Evolutionary conservation across 441 rosid species (phyloP).

Genomic region (Croton setiger): DNA sequence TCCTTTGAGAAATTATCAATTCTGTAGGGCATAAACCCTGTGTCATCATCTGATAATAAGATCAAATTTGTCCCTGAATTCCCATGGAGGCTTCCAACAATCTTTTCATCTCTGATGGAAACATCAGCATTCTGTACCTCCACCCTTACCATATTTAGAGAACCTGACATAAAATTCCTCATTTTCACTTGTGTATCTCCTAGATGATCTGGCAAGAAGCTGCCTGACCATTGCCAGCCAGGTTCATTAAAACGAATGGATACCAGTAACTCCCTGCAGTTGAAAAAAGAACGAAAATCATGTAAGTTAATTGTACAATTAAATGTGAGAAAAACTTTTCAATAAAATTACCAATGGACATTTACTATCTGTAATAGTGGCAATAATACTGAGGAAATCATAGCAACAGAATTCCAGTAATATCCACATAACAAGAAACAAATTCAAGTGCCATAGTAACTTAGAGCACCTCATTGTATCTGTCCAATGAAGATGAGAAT

Average conservation of each 20-base stretch:
- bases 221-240: conserved; percentile 99
- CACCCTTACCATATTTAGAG: conserved; percentile 75
- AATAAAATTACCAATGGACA: not conserved
- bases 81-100: conserved; percentile 70
- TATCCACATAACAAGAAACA: not conserved
- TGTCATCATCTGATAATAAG: conserved; percentile 88
- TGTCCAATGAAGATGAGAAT: conserved; percentile 88
- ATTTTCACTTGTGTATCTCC: conserved; percentile 96
- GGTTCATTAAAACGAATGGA: conserved; percentile 86
- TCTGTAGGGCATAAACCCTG: conserved; percentile 96
- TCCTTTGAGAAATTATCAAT: conserved; percentile 97
- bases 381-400: not conserved
- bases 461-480: conserved; percentile 60
- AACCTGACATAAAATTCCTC: conserved; percentile 74
- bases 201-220: conserved; percentile 93
- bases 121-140: conserved; percentile 94
- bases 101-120: conserved; percentile 72
- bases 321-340: not conserved
- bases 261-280: conserved; percentile 79
- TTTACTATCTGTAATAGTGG: not conserved
- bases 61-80: conserved; percentile 90
- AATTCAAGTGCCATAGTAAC: not conserved
- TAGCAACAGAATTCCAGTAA: not conserved
- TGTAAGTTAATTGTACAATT: not conserved
- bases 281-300: conserved; percentile 14